Percentiles rank a stretch among this genome's conserved stretches.
These are phyloP conservation scores for Pulveroboletus sp. DNA, from an alignment of 1,284 basidiomycete species.

Conservation along the genomic window DNA sequence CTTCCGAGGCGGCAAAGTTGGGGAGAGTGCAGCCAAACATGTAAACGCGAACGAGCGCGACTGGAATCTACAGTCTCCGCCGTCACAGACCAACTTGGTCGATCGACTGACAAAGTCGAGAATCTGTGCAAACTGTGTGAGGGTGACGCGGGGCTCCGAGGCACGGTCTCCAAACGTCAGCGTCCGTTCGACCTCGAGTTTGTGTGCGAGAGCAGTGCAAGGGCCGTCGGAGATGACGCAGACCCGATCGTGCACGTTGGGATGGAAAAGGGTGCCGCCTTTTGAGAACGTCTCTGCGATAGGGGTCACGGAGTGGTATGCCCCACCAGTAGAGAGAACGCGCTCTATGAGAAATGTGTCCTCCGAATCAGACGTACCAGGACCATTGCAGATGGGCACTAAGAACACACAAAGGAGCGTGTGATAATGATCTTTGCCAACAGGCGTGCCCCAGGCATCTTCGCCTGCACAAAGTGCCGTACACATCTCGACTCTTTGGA, in stretches of 20 bases:
- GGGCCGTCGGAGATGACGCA: neutral
- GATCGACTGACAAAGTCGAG: slow-evolving; percentile 14
- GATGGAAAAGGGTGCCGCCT: slow-evolving; percentile 10
- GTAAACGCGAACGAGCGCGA: slow-evolving; percentile 22
- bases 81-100: neutral
- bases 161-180: neutral
- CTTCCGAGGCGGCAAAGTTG: slow-evolving; percentile 2
- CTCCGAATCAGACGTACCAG: neutral
- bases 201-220: neutral
- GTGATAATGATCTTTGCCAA: slow-evolving; percentile 1
- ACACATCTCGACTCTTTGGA: slow-evolving; percentile 19
- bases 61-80: slow-evolving; percentile 13
- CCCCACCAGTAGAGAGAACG: slow-evolving; percentile 5
- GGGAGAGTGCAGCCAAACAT: slow-evolving; percentile 17
- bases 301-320: slow-evolving; percentile 7
- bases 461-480: neutral
- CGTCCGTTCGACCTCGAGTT: slow-evolving; percentile 16
- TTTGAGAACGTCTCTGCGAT: neutral
- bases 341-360: slow-evolving; percentile 19
- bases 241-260: slow-evolving; percentile 13
- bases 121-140: slow-evolving; percentile 13
- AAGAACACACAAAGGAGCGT: slow-evolving; percentile 13
- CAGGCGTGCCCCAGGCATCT: neutral
- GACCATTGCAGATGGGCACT: neutral
- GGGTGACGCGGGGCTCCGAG: neutral